Base-by-base conservation (phyloP, 2,329 filamentous ascomycete genomes). In the Bipolaris victoriae region DNA sequence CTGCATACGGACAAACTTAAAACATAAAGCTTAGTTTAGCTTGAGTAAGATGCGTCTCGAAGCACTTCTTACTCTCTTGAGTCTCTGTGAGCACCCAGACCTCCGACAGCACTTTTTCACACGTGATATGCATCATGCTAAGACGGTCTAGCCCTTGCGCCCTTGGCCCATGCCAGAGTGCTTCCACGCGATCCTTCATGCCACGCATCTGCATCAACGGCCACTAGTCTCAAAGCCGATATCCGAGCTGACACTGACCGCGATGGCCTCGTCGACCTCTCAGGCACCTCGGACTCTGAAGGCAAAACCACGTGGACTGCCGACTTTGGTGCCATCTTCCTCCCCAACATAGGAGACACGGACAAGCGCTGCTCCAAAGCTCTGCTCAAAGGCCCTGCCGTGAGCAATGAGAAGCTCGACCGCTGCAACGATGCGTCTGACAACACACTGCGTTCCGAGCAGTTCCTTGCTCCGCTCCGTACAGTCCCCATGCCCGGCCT, bases 201-300 rank as follows among this genome's bases (percentile, higher is more conserved):
- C 16, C 11, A 16, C 43, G 29, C 43, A 18, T 18, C 26, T 13
- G n/a, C 43, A 20, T 1, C 16, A 13, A 3, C 16, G 33, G 15
- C 40, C 49, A 2, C 9, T 20, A 45, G n/a, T 13, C 20, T 55
- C 26, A 55, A 44, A 11, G 47, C 59, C 7, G 63, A 69, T 29
- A 70, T 71, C 44, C 67, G 69, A 7, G 76, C 76, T n/a, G 77
- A 79, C 59, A 75, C 68, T 7, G 77, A 79, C 51, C 73, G 76
- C 1, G 76, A 78, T 36, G 76, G 76, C 10, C 47, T 55, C 0
- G 65, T 77, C 35, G 72, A 77, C 55, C 46, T 63, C 5, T n/a
- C 18, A 35, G 44, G 52, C 29, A 26, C 49, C 2, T 52, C 56
- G 0, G 73, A 77, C 36, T 16, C 58, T 0, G 15, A 29, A 0